Conservation (phyloP, 352 stramenopile species). For the Pythium plurisporium region DNA sequence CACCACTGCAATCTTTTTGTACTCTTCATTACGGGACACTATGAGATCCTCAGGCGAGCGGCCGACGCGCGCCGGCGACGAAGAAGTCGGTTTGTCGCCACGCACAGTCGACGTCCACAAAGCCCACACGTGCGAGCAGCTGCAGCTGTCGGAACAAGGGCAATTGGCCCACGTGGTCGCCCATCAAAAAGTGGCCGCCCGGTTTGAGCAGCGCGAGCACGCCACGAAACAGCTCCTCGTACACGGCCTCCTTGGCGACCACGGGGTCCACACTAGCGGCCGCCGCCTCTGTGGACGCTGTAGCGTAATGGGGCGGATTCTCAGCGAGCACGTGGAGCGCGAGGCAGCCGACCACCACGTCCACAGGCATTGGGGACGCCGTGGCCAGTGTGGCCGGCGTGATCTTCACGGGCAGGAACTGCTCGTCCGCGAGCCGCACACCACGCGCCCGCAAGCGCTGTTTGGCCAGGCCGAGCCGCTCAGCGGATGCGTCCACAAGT, state of each 20-base stretch:
- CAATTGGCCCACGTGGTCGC: conserved; percentile 70
- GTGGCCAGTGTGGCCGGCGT: conserved; percentile 18
- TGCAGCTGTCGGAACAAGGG: conserved; percentile 60
- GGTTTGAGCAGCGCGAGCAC: conserved; percentile 48
- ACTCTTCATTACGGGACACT: neutral
- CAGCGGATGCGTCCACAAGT: conserved; percentile 51
- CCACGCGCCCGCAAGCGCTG: conserved; percentile 29
- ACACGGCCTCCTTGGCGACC: conserved; percentile 25
- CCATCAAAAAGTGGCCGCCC: conserved; percentile 62
- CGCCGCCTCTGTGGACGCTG: too few relatives aligned
- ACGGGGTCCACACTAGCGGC: too few relatives aligned
- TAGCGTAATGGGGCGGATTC: conserved; percentile 44
- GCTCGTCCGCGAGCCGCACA: conserved; percentile 17
- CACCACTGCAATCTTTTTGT: too few relatives aligned
- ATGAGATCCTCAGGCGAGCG: conserved; percentile 1
- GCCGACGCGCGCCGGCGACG: conserved; percentile 51
- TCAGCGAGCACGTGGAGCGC: conserved; percentile 67
- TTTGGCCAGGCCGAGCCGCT: conserved; percentile 50
- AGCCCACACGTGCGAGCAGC: conserved; percentile 47
- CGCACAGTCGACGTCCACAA: conserved; percentile 69
- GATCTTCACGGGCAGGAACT: conserved; percentile 28
- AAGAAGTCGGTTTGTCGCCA: conserved; percentile 78
- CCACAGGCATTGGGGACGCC: conserved; percentile 27
- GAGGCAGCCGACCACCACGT: conserved; percentile 60
- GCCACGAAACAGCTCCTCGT: conserved; percentile 54